Base-by-base conservation (phyloP, 106 monocot species). In the Platanthera zijinensis region DNA sequence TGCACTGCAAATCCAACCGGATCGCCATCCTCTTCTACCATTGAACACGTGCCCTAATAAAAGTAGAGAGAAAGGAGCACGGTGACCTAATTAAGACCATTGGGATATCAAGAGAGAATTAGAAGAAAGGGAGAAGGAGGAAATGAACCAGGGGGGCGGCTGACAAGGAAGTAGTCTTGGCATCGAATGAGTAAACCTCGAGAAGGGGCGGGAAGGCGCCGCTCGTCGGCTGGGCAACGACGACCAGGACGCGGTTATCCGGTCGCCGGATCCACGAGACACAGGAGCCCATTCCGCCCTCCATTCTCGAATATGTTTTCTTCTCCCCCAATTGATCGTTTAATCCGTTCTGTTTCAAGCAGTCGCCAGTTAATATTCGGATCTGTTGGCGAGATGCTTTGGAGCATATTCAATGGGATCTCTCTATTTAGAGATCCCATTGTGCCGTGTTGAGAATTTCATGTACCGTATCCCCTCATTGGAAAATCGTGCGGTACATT, bases 1-100 rank as follows among this genome's bases (percentile, higher is more conserved):
- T 97, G 96, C 80, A 97, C 96, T 47, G 86, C 84, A 80, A 97
- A 83, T 45, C 80, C 74, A 68, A 78, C 45, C 0, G 96, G 92
- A 57, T 84, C 78, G 9, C 82, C 92, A 1, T 72, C 92, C 10
- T 85, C 87, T 2, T 86, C 89, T 18, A 75, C 77, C 10, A 97
- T 78, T 78, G 71, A 83, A 77, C 78, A 59, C 48, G 50, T 79
- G 74, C 39, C 88, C 89, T 92, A 50, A 80, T 69, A 61, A 8
- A 46, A 52, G 39, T 69, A 53, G n/a, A 57, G 30, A 77, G 8
- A 46, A 19, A 22, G 13, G 17, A 11, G 17, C 45, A 46, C 11
- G 19, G 11, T n/a, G 6, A 64, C 2, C 74, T 18, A 25, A 25
- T 25, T 25, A 46, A 10, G 30, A 21, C 39, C 39, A 39, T 39